A percentile compares a stretch with the other conserved stretches of the same genome.
Evolutionary conservation across 2,329 filamentous ascomycete species (phyloP).

Genomic region (Botryotinia globosa): DNA sequence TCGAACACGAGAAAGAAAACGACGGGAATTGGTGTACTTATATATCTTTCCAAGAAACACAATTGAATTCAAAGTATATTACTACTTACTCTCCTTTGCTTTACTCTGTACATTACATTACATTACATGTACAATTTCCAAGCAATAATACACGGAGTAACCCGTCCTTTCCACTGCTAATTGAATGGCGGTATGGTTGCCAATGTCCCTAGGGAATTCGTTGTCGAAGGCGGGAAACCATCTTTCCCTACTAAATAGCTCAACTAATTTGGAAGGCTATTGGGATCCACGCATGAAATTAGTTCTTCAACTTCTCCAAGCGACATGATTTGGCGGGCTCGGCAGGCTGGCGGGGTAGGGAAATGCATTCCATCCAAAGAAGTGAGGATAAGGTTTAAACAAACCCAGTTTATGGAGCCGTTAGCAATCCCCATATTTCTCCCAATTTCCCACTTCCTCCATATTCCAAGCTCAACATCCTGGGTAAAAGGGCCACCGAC

Average conservation of each 20-base stretch:
- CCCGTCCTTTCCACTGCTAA: background rate
- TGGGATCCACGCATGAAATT: background rate
- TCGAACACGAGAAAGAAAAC: background rate
- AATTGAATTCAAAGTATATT: background rate
- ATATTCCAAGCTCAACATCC: background rate
- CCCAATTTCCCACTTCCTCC: background rate
- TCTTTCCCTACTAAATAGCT: background rate
- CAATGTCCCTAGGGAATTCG: background rate
- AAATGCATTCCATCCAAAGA: background rate
- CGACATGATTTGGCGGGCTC: background rate
- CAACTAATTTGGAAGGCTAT: background rate
- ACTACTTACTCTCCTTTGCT: background rate
- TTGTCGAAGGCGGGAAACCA: background rate
- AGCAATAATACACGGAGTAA: background rate
- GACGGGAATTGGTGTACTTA: background rate
- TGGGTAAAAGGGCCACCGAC: background rate
- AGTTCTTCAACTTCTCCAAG: background rate
- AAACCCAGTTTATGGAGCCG: slow-evolving; percentile 1
- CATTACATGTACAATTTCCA: background rate
- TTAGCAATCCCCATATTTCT: slow-evolving; percentile 3
- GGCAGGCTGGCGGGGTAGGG: background rate
- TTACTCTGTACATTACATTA: too few relatives aligned
- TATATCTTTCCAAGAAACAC: background rate
- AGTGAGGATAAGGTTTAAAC: slow-evolving; percentile 17
- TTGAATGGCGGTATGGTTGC: background rate